Conservation (phyloP, 2,329 filamentous ascomycete genomes). For the Colletotrichum cereale region DNA sequence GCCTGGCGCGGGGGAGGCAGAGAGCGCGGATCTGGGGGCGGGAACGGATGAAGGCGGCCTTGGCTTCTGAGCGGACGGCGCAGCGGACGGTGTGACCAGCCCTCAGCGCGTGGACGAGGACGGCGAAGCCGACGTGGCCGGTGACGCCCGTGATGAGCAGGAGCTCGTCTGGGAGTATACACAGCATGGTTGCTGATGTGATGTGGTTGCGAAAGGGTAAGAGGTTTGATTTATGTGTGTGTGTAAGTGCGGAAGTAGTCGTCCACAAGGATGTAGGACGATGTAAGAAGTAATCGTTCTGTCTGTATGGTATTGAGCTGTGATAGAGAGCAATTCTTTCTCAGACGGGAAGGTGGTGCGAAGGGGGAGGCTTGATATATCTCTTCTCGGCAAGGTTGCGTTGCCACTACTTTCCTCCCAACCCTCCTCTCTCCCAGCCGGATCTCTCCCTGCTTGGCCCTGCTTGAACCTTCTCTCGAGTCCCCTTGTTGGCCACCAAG, state of each 20-base stretch:
- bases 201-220: too few relatives aligned
- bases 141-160: slow-evolving; percentile 49
- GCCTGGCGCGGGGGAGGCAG: slow-evolving; percentile 37
- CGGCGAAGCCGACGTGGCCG: slow-evolving; percentile 49
- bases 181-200: slow-evolving; percentile 27
- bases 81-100: slow-evolving; percentile 48
- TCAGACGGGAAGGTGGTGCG: slow-evolving; percentile 17
- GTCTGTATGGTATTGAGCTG: neutral
- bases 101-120: slow-evolving; percentile 45
- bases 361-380: slow-evolving; percentile 29
- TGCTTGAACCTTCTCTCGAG: slow-evolving; percentile 19
- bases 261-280: slow-evolving; percentile 9
- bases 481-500: slow-evolving; percentile 13
- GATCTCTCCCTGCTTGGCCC: neutral
- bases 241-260: slow-evolving; percentile 6
- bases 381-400: neutral
- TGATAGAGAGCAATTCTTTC: neutral
- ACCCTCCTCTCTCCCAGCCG: neutral
- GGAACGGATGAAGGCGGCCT: slow-evolving; percentile 36
- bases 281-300: slow-evolving; percentile 10
- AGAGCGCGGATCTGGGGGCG: slow-evolving; percentile 38
- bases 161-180: slow-evolving; percentile 36
- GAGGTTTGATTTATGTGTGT: neutral
- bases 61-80: slow-evolving; percentile 47
- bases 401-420: slow-evolving; percentile 24